Conservation (phyloP, 2,329 filamentous ascomycete species). For the Diaporthe helianthi region DNA sequence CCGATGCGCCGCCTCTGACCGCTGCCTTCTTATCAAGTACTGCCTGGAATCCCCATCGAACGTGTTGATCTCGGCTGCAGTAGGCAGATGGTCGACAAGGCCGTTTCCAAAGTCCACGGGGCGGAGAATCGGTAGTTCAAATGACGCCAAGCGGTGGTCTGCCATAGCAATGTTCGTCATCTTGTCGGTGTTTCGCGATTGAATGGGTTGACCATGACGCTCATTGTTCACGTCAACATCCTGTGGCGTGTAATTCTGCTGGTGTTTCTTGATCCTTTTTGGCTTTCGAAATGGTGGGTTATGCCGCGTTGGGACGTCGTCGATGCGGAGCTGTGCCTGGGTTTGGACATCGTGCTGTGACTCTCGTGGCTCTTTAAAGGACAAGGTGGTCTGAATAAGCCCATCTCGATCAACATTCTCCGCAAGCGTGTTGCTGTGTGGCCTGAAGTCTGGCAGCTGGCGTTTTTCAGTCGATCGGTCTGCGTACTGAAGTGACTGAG, state of each 20-base stretch:
- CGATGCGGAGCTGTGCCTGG: constrained; percentile 14
- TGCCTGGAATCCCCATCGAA: constrained; percentile 30
- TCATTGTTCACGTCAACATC: background rate
- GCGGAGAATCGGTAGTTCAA: background rate
- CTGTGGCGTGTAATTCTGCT: background rate
- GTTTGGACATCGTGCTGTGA: background rate
- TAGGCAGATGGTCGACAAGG: background rate
- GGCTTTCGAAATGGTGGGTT: constrained; percentile 31
- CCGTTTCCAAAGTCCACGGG: background rate
- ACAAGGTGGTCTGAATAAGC: constrained; percentile 12
- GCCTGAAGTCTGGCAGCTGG: constrained; percentile 14
- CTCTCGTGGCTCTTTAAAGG: background rate
- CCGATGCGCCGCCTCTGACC: constrained; percentile 32
- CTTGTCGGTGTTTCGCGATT: background rate
- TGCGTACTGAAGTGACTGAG: background rate
- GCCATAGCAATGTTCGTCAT: background rate
- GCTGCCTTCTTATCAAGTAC: constrained; percentile 37
- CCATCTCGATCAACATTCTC: background rate
- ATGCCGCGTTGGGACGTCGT: background rate
- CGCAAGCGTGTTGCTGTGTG: background rate
- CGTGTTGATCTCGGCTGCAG: background rate
- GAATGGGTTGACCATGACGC: background rate
- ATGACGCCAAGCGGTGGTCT: background rate
- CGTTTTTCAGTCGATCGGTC: background rate
- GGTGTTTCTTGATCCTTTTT: constrained; percentile 22